Percentiles rank a stretch among this genome's conserved stretches.
Evolutionary conservation across 768 basidiomycete species (phyloP).

Genomic region (Russula lepida): DNA sequence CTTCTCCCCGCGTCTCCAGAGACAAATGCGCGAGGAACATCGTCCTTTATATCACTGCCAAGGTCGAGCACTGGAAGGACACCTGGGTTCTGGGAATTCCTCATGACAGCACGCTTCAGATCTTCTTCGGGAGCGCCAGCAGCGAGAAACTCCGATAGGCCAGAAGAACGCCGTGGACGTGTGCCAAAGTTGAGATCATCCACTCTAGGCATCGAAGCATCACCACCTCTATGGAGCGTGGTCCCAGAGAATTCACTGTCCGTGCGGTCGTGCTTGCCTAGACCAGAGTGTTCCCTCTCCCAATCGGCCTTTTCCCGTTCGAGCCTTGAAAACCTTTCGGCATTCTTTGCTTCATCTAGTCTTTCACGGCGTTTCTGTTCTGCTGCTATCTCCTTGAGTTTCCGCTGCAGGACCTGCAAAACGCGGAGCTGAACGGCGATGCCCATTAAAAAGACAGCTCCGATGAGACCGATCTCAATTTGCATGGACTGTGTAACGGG

Average conservation of each 20-base stretch:
- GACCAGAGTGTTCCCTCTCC: conserved; percentile 76
- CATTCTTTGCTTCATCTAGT: conserved; percentile 68
- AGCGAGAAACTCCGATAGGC: conserved; percentile 65
- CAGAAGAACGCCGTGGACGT: conserved; percentile 55
- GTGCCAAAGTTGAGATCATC: conserved; percentile 45
- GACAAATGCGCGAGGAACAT: conserved; percentile 68
- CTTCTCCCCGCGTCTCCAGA: conserved; percentile 29
- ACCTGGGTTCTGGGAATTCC: conserved; percentile 43
- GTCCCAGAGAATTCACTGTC: conserved; percentile 56
- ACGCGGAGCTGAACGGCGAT: conserved; percentile 86
- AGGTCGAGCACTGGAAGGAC: conserved; percentile 67
- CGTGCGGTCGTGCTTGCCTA: conserved; percentile 50
- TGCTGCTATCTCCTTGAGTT: conserved; percentile 69
- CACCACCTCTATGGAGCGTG: conserved; percentile 55
- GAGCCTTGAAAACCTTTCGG: conserved; percentile 56
- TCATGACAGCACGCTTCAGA: conserved; percentile 37
- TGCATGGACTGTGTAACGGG: conserved; percentile 87
- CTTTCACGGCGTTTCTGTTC: conserved; percentile 66
- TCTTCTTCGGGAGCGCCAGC: conserved; percentile 58
- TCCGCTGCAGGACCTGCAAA: conserved; percentile 67
- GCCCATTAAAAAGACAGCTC: conserved; percentile 76
- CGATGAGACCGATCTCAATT: conserved; percentile 86
- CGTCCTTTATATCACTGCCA: conserved; percentile 62
- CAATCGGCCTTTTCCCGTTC: conserved; percentile 70
- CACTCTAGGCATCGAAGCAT: conserved; percentile 35